Percentiles rank a stretch among this genome's conserved stretches.
Evolutionary conservation across 73 alveolate species (phyloP).

Genomic region (Paramecium pentaurelia): DNA sequence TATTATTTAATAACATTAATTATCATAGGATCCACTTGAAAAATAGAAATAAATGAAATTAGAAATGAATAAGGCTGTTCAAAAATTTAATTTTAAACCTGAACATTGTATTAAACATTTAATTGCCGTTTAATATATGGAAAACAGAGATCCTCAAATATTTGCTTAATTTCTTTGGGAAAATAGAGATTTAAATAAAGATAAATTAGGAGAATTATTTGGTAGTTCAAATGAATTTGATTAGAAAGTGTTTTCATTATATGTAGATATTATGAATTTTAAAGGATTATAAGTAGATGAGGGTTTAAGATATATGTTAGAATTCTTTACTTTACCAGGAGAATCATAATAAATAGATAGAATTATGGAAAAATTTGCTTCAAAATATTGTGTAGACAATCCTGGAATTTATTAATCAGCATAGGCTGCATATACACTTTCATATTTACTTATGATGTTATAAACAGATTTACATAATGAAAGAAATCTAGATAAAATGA

Average conservation of each 20-base stretch:
- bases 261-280: conserved; percentile 84
- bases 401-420: conserved; percentile 81
- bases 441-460: conserved; percentile 94
- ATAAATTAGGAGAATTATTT: conserved; percentile 88
- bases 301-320: conserved; percentile 71
- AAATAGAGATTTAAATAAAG: conserved; percentile 67
- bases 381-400: conserved; percentile 87
- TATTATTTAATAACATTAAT: neutral
- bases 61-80: conserved; percentile 87
- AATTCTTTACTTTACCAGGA: conserved; percentile 82
- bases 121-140: conserved; percentile 36
- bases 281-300: conserved; percentile 79
- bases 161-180: conserved; percentile 55
- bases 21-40: conserved; percentile 51
- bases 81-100: conserved; percentile 92
- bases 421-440: conserved; percentile 83
- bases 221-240: conserved; percentile 90
- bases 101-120: conserved; percentile 89
- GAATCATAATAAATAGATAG: conserved; percentile 99
- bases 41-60: conserved; percentile 65
- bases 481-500: conserved; percentile 80
- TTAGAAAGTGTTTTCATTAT: conserved; percentile 82
- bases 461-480: conserved; percentile 97
- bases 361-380: conserved; percentile 94
- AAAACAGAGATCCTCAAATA: neutral